Evolutionary conservation across 2,329 filamentous ascomycete genomes (phyloP).

Genomic region (Fusarium globosum): DNA sequence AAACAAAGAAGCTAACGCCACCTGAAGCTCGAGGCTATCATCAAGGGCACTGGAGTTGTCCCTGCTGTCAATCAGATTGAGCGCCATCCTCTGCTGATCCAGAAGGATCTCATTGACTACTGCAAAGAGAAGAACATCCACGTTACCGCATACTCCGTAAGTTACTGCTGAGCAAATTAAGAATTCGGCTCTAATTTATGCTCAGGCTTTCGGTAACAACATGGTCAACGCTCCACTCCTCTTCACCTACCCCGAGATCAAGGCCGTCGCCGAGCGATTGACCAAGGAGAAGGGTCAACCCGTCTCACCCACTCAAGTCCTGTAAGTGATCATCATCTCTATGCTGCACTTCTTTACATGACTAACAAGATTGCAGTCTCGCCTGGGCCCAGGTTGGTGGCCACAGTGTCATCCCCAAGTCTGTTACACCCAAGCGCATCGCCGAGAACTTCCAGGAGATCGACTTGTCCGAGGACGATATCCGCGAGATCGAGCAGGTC

Average conservation of each 20-base stretch:
- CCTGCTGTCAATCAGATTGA: neutral
- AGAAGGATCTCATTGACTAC: neutral
- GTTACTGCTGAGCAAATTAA: accelerated
- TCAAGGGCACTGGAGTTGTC: neutral
- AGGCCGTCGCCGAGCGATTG: neutral
- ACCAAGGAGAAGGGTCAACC: neutral
- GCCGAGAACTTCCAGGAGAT: neutral
- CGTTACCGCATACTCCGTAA: neutral
- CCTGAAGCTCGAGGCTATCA: neutral
- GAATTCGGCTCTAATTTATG: accelerated
- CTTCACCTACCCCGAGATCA: neutral
- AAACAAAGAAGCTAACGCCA: accelerated
- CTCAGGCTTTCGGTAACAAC: neutral
- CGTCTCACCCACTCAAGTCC: neutral
- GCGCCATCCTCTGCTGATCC: neutral
- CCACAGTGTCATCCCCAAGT: neutral
- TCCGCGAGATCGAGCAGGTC: neutral
- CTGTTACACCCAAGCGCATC: neutral
- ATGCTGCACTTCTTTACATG: accelerated
- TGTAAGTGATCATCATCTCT: neutral
- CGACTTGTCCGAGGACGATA: neutral
- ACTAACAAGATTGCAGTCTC: neutral
- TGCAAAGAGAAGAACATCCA: neutral
- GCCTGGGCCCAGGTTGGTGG: neutral
- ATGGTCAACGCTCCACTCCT: neutral